These are phyloP conservation scores for Sporisorium reilianum DNA, from an alignment of 1,284 basidiomycete species.

Conservation along the genomic window DNA sequence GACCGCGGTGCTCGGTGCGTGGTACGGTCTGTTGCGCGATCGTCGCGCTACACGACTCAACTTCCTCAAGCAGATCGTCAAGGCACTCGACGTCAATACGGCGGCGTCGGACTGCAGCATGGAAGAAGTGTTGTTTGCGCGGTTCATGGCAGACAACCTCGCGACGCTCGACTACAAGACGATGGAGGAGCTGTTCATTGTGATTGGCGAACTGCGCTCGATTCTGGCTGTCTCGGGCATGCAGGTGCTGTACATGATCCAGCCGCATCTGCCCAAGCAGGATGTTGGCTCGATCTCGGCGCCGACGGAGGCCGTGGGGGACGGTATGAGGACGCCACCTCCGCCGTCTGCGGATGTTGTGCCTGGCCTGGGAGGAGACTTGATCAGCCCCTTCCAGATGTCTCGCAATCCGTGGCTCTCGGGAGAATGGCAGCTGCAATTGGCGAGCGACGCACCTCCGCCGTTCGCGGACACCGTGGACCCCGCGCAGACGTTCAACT, in stretches of 20 bases:
- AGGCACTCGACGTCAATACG: constrained; percentile 81
- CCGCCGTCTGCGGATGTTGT: constrained; percentile 13
- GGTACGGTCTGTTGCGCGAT: constrained; percentile 90
- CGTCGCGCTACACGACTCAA: constrained; percentile 86
- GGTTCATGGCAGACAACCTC: constrained; percentile 95
- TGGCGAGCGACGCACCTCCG: constrained; percentile 19
- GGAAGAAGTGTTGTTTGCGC: constrained; percentile 75
- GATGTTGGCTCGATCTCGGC: constrained; percentile 3
- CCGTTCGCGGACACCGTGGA: constrained; percentile 22
- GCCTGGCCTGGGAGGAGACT: constrained; percentile 5
- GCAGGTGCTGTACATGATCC: constrained; percentile 74
- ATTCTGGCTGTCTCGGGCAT: constrained; percentile 86
- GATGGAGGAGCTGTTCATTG: constrained; percentile 87
- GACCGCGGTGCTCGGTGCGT: constrained; percentile 75
- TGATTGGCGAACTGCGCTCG: constrained; percentile 83
- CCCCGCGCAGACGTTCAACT: constrained; percentile 27
- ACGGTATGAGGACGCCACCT: constrained; percentile 32
- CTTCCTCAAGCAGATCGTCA: constrained; percentile 84
- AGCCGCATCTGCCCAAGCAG: constrained; percentile 44
- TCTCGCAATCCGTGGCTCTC: constrained; percentile 44
- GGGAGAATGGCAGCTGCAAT: constrained; percentile 42
- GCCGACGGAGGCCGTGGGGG: constrained; percentile 1
- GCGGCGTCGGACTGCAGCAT: constrained; percentile 61
- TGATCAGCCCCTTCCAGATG: constrained; percentile 36
- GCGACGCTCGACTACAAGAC: constrained; percentile 92